Evolutionary conservation across 2,329 filamentous ascomycete species (phyloP).

Genomic region (Botrytis fabae): DNA sequence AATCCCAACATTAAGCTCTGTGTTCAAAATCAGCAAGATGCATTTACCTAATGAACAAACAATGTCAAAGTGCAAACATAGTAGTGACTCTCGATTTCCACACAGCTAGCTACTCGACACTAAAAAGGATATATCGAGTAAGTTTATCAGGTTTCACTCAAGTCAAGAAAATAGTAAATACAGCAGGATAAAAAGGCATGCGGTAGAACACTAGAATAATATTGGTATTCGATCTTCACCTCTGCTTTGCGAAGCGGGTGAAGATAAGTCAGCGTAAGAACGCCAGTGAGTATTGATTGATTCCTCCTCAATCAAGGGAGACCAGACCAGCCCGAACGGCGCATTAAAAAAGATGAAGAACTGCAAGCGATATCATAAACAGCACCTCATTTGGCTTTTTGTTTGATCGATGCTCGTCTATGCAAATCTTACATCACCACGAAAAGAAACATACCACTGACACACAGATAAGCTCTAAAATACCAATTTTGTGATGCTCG

Average conservation of each 20-base stretch:
- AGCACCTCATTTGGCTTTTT: neutral
- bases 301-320: conserved; percentile 14
- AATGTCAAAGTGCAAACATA: neutral
- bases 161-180: neutral
- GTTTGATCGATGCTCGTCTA: neutral
- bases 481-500: neutral
- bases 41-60: neutral
- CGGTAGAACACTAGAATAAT: neutral
- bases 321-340: neutral
- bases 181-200: neutral
- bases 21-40: neutral
- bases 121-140: neutral
- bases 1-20: neutral
- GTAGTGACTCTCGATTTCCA: neutral
- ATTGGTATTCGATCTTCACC: conserved; percentile 15
- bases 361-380: conserved; percentile 7
- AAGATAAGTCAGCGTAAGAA: conserved; percentile 10
- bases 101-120: neutral
- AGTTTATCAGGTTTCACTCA: neutral
- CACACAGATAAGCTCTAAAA: conserved; percentile 1
- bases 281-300: conserved; percentile 16
- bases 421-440: conserved; percentile 14
- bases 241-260: neutral
- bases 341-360: conserved; percentile 7
- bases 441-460: neutral